Evolutionary conservation across 1,284 basidiomycete genomes (phyloP), one percentile per base, ranked within the genome.

Genomic region (Sporisorium iseilematis-ciliati): DNA sequence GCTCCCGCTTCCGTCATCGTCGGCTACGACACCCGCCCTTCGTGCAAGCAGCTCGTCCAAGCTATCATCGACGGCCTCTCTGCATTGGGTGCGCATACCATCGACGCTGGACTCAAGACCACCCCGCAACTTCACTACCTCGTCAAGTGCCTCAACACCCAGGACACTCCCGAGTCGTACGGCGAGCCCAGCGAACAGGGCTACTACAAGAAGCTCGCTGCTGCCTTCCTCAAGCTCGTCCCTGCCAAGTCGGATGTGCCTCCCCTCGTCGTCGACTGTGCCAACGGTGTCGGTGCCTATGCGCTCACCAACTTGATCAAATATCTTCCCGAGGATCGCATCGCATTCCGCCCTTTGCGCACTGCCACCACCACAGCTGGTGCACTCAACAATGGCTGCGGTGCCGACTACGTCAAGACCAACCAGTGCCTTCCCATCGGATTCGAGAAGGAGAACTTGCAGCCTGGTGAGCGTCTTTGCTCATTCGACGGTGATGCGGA

Each of bases 401-500:
- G 97, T 46, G 97, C 97, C 49, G 97, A 99, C 87, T 99, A 89
- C 84, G 97, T 99, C 81, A 99, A 99, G 88, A 97, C 95, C 54
- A 76, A 78, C 53, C 83, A 85, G 74, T 67, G 73, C 42, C 71
- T 85, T 7, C 83, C 83, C 7, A 33, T 35, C 0, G 82, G 83
- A 40, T 80, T 82, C 43, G 82, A 81, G 20, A 68, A 80, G 56
- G 83, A 84, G 54, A 42, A 50, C 23, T 57, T 82, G 16, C 43
- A 76, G 38, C 53, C 84, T 1, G 91, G 91, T 23, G 90, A 94
- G 80, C 89, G 95, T 46, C 94, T 90, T 8, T 97, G 94, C 86
- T 95, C 93, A 82, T 90, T 97, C 59, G 97, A 99, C 81, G 97
- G 97, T 45, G 97, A 99, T 86, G 97, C 97, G 1, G 97, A 99